Base-by-base conservation (phyloP, 331 rosid genomes). In the Quercus tomentella region DNA sequence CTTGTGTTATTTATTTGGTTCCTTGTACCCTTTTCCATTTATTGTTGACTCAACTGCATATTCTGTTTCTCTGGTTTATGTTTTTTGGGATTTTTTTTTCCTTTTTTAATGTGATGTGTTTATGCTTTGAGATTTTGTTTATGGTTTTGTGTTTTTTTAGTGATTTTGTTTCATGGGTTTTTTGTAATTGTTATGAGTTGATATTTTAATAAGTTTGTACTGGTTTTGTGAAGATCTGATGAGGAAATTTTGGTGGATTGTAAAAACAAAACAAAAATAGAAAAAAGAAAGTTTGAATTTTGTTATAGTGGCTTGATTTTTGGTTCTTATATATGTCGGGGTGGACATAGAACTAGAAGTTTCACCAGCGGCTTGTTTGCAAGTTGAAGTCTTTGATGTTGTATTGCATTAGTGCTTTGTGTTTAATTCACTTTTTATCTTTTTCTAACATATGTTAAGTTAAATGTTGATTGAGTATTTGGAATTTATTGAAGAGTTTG, bases 141-240 rank as follows among this genome's bases (percentile, higher is more conserved):
- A 56, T 79, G 84, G 45, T 68, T 79, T 82, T 75, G 45, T 43
- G 79, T 43, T 51, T 14, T 12, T 10, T 77, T 71, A 20, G 22
- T 41, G 76, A 21, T 54, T 10, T 15, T 22, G 56, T 55, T 76
- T n/a, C 49, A 37, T 84, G 62, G 28, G 73, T 31, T 31, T 41
- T 6, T 71, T 70, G 26, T 80, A 21, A 10, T 70, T 67, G 71
- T 56, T 73, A 31, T 70, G 68, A 70, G 58, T 31, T 66, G 9
- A 68, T 23, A 17, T 63, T 26, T 65, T 7, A 21, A 49, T 57
- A 8, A 65, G 54, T 70, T 51, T 28, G 33, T 52, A 18, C 75
- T 74, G 80, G 71, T 37, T 81, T 1, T 74, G 63, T 72, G 79
- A 81, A 84, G 89, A 81, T 90, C 82, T 81, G 74, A 73, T 70